Conservation (phyloP, 306 rosid genomes). For the Amphicarpaea edgeworthii region DNA sequence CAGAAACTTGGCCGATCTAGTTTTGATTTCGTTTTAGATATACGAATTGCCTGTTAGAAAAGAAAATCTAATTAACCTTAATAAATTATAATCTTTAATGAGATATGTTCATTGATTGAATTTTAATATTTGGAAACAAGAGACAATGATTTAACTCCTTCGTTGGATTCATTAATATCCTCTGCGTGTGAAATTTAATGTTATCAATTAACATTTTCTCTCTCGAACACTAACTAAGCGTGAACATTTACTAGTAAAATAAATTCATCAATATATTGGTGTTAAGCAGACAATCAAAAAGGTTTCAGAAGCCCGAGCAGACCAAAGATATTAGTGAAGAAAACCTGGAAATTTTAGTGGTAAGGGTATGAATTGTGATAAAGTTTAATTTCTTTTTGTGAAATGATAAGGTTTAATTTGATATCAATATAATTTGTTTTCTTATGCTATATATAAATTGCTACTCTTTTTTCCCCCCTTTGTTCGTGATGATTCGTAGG, state of each 20-base stretch:
- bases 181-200: background rate
- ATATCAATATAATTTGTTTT: background rate
- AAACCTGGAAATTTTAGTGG: conserved; percentile 6
- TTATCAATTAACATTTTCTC: background rate
- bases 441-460: background rate
- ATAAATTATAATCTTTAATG: background rate
- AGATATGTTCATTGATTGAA: too few species aligned
- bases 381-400: background rate
- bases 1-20: background rate
- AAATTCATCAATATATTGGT: conserved; percentile 30
- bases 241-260: background rate
- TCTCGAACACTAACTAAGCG: background rate
- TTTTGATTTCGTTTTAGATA: background rate
- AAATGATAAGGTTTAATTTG: background rate
- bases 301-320: conserved; percentile 26
- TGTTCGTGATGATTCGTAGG: conserved; percentile 5
- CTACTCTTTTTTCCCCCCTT: background rate
- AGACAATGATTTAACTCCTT: background rate
- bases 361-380: conserved; percentile 20
- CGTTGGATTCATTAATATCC: background rate
- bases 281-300: conserved; percentile 31
- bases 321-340: background rate
- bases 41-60: background rate
- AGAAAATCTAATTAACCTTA: background rate
- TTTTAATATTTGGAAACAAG: background rate